Evolutionary conservation across 1,139 yeast species (phyloP).

Genomic region (Protomyces inouyei): DNA sequence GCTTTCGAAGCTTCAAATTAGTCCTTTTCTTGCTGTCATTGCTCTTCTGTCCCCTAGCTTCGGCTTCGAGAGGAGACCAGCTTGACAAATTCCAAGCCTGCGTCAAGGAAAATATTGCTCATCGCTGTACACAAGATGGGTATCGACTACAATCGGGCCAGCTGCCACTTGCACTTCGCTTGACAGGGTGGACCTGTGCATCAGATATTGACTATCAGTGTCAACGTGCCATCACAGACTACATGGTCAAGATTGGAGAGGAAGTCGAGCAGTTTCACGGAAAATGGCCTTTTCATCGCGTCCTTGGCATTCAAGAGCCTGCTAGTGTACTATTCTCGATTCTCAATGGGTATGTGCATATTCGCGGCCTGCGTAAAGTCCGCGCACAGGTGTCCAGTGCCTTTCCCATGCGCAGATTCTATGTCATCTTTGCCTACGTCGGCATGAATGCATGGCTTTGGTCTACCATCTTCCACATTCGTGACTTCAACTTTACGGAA

Average conservation of each 20-base stretch:
- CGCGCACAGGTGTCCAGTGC: slow-evolving; percentile 33
- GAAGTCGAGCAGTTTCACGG: slow-evolving; percentile 85
- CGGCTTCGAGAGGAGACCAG: slow-evolving; percentile 24
- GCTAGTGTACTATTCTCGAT: slow-evolving; percentile 76
- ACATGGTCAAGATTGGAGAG: slow-evolving; percentile 47
- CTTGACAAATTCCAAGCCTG: slow-evolving; percentile 15
- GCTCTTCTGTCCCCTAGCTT: neutral
- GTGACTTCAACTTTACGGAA: slow-evolving; percentile 77
- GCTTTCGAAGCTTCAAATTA: too few relatives aligned
- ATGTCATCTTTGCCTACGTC: slow-evolving; percentile 49
- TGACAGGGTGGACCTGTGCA: slow-evolving; percentile 70
- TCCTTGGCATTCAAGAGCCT: slow-evolving; percentile 75
- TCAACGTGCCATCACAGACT: slow-evolving; percentile 64
- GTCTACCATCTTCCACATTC: slow-evolving; percentile 78
- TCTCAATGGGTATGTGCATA: slow-evolving; percentile 73
- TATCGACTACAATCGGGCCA: neutral
- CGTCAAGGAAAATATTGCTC: slow-evolving; percentile 1
- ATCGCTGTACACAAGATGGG: slow-evolving; percentile 8
- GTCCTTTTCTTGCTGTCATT: too few relatives aligned
- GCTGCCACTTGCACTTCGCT: slow-evolving; percentile 45
- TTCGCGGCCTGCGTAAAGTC: slow-evolving; percentile 47
- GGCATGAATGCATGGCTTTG: slow-evolving; percentile 87
- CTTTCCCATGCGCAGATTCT: slow-evolving; percentile 43
- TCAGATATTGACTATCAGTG: slow-evolving; percentile 90
- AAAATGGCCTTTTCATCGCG: slow-evolving; percentile 86